These are phyloP conservation scores for Pichia heedii DNA, from an alignment of 805 yeast species.

Conservation along the genomic window DNA sequence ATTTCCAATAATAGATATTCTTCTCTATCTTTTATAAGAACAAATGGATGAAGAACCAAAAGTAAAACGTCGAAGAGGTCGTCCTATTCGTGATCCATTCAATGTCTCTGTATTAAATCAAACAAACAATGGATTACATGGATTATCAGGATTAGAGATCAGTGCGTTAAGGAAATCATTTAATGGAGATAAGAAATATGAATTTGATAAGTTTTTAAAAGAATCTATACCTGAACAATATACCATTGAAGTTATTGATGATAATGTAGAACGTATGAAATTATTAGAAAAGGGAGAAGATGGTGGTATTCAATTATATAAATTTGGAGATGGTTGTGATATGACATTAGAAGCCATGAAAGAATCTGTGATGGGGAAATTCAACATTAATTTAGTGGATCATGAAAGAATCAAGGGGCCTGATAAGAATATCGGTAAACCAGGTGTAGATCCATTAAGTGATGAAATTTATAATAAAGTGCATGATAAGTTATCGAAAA, in stretches of 20 bases:
- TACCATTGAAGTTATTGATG: slow-evolving; percentile 14
- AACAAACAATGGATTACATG: neutral
- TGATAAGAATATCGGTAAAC: neutral
- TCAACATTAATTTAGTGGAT: slow-evolving; percentile 14
- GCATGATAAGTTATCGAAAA: slow-evolving; percentile 54
- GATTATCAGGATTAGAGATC: slow-evolving; percentile 3
- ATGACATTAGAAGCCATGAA: neutral
- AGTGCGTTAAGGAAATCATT: slow-evolving; percentile 15
- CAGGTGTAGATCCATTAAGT: slow-evolving; percentile 34
- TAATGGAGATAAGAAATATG: slow-evolving; percentile 16
- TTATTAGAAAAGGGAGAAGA: neutral
- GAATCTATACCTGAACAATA: slow-evolving; percentile 20
- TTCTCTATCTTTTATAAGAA: too few species aligned
- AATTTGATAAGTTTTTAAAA: slow-evolving; percentile 27
- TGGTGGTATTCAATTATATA: neutral
- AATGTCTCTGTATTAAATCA: neutral
- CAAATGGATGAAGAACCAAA: neutral
- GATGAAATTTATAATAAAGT: slow-evolving; percentile 36
- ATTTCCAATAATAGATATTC: too few species aligned
- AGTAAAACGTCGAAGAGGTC: neutral
- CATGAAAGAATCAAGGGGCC: slow-evolving; percentile 8
- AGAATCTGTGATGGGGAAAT: slow-evolving; percentile 4
- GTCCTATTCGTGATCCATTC: neutral
- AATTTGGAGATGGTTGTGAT: neutral
- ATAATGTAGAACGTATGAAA: neutral